phyloP scores from a whole-genome alignment of 306 rosid species.

The Prinsepia uniflora region DNA sequence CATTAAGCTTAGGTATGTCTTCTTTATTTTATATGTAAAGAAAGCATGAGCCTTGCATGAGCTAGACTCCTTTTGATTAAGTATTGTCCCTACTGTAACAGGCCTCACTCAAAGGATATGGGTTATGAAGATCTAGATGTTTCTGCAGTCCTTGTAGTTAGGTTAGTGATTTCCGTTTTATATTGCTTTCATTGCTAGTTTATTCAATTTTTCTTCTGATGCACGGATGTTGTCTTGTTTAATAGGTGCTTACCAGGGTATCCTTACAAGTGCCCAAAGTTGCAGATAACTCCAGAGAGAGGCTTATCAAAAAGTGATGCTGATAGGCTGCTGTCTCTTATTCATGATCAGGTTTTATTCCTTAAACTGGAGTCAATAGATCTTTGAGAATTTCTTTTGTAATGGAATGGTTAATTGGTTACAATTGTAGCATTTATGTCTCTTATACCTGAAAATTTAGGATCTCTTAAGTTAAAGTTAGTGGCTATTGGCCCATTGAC shows the following conservation, averaged over 20 bases:
- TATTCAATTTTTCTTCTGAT: conserved; percentile 7
- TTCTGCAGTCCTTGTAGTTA: conserved; percentile 67
- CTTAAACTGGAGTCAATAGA: neutral
- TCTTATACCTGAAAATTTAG: neutral
- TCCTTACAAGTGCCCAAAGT: conserved; percentile 89
- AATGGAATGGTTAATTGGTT: neutral
- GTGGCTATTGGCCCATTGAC: neutral
- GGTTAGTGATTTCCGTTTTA: conserved; percentile 41
- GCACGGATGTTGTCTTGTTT: conserved; percentile 7
- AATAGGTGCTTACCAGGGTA: conserved; percentile 83
- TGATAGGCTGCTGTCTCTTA: conserved; percentile 63
- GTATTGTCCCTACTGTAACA: conserved; percentile 33
- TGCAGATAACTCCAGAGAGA: conserved; percentile 69
- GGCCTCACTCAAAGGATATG: conserved; percentile 91
- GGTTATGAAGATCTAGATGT: conserved; percentile 82
- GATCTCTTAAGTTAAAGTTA: neutral
- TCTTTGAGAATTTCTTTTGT: neutral
- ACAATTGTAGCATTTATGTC: neutral
- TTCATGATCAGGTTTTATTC: conserved; percentile 64
- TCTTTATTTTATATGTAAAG: neutral
- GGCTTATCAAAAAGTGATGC: conserved; percentile 65
- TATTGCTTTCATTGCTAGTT: conserved; percentile 8
- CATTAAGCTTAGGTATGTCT: conserved; percentile 63
- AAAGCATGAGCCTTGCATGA: too few relatives aligned
- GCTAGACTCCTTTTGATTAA: conserved; percentile 15